Conservation (phyloP, 2,329 filamentous ascomycete genomes). For the Basipetospora chlamydospora region DNA sequence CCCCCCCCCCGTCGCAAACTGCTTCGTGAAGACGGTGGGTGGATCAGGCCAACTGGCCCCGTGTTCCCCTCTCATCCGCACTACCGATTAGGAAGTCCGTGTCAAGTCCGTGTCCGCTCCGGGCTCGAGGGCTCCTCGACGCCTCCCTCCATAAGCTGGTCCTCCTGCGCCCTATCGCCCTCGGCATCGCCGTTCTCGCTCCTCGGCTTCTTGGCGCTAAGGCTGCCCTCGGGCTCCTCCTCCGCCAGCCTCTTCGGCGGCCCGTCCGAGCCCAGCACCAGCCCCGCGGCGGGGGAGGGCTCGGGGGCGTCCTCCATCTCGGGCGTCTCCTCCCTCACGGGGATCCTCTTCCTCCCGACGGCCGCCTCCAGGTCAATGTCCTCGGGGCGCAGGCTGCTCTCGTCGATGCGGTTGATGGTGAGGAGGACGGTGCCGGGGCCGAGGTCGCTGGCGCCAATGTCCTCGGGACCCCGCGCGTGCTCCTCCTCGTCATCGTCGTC, state of each 20-base stretch:
- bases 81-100: no score
- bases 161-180: background rate
- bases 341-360: conserved; percentile 34
- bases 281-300: no score
- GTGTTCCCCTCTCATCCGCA: no score
- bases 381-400: conserved; percentile 30
- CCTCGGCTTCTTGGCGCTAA: conserved; percentile 33
- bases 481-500: conserved; percentile 46
- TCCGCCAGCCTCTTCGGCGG: conserved; percentile 43
- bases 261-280: conserved; percentile 12
- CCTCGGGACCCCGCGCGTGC: conserved; percentile 70
- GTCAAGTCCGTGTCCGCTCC: no score
- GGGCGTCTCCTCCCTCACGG: conserved; percentile 12
- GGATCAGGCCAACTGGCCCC: no score
- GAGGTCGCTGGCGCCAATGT: conserved; percentile 75
- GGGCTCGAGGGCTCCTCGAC: background rate
- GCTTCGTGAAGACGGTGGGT: no score
- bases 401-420: conserved; percentile 8
- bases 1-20: no score
- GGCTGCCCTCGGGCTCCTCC: conserved; percentile 25
- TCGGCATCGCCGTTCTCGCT: conserved; percentile 19
- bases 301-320: conserved; percentile 4
- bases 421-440: conserved; percentile 48
- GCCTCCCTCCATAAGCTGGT: background rate
- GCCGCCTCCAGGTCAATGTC: conserved; percentile 47